Evolutionary conservation across 108 stramenopile genomes (phyloP).

Genomic region (Stephanodiscus minutulus): DNA sequence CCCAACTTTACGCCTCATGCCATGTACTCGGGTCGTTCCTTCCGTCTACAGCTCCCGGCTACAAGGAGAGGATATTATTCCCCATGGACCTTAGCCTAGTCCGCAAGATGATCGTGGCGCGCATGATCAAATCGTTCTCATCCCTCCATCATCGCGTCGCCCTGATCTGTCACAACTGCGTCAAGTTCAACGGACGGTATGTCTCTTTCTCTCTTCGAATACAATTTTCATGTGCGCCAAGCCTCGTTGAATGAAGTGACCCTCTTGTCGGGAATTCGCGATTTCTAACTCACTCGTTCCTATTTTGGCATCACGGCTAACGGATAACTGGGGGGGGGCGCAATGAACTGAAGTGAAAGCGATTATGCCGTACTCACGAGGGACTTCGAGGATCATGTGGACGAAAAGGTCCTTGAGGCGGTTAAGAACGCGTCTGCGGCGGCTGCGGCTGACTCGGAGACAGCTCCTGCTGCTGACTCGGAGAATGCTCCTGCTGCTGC

Average conservation of each 20-base stretch:
- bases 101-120: conserved; percentile 71
- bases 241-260: too few species aligned
- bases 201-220: background rate
- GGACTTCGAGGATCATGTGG: conserved; percentile 67
- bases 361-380: conserved; percentile 78
- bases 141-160: conserved; percentile 62
- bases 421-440: conserved; percentile 24
- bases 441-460: background rate
- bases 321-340: too few species aligned
- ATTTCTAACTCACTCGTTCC: background rate
- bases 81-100: conserved; percentile 79
- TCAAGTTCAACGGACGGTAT: conserved; percentile 69
- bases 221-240: background rate
- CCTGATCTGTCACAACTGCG: conserved; percentile 79
- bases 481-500: background rate
- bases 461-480: background rate
- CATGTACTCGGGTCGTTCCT: background rate
- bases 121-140: conserved; percentile 56
- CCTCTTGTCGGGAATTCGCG: background rate
- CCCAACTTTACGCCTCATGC: background rate
- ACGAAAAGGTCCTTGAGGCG: conserved; percentile 52
- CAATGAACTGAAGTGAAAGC: conserved; percentile 43
- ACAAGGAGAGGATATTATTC: conserved; percentile 73
- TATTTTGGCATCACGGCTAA: too few species aligned
- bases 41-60: conserved; percentile 66